Percentiles rank a stretch among this genome's conserved stretches.
phyloP scores from a whole-genome alignment of 2,329 filamentous ascomycete species.

The Lachnellula occidentalis region DNA sequence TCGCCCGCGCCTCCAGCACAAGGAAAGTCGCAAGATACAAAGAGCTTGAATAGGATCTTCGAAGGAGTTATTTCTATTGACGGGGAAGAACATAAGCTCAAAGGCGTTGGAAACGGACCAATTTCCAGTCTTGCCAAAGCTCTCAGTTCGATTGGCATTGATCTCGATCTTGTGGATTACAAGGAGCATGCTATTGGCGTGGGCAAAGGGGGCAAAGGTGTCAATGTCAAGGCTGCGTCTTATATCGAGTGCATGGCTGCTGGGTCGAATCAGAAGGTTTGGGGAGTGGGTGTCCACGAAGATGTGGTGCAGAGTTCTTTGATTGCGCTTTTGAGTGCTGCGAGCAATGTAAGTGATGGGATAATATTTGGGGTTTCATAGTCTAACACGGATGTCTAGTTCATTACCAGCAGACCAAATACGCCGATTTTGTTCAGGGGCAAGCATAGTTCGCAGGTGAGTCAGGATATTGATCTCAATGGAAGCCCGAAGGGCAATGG shows the following conservation, averaged over 20 bases:
- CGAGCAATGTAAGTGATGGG: conserved; percentile 66
- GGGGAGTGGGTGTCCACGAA: conserved; percentile 88
- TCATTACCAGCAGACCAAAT: conserved; percentile 63
- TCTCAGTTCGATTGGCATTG: conserved; percentile 70
- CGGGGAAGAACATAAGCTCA: conserved; percentile 69
- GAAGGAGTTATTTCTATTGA: conserved; percentile 81
- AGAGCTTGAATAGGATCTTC: conserved; percentile 75
- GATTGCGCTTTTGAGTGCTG: conserved; percentile 78
- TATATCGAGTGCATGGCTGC: conserved; percentile 83
- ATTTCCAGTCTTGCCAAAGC: conserved; percentile 85
- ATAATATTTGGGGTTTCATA: too few species aligned
- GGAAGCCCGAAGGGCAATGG: conserved; percentile 19
- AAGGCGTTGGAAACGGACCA: conserved; percentile 80
- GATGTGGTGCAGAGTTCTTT: conserved; percentile 88
- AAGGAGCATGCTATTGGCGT: conserved; percentile 90
- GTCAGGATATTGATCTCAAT: conserved; percentile 35
- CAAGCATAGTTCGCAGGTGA: conserved; percentile 42
- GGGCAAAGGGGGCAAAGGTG: conserved; percentile 50
- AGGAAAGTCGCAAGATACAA: conserved; percentile 70
- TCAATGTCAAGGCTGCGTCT: conserved; percentile 82
- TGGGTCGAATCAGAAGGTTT: conserved; percentile 66
- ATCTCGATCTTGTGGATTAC: conserved; percentile 89
- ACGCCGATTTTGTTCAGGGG: conserved; percentile 62
- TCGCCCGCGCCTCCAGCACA: conserved; percentile 64
- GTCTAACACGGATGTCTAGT: conserved; percentile 43